Conservation (phyloP, 371 early-diverging fungal genomes). For the Paraphysoderma sedebokerense region DNA sequence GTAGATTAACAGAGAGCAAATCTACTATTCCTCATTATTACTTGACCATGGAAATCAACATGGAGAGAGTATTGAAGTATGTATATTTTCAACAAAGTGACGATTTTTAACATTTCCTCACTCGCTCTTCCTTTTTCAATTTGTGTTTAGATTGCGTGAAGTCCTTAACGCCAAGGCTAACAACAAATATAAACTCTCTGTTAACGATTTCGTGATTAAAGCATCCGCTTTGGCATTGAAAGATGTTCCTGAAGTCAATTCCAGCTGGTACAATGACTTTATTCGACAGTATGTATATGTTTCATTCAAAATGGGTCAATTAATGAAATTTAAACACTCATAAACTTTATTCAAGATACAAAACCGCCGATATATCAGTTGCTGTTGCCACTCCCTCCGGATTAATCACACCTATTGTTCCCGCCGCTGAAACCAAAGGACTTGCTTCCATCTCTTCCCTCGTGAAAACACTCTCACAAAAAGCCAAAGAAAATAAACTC, state of each 20-base stretch:
- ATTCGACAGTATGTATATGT: conserved; percentile 58
- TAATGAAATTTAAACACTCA: neutral
- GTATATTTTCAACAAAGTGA: conserved; percentile 1
- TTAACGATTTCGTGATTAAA: conserved; percentile 97
- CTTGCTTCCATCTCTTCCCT: conserved; percentile 64
- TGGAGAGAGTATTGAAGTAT: conserved; percentile 61
- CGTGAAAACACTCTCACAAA: conserved; percentile 69
- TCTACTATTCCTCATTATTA: conserved; percentile 90
- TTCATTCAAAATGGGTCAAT: neutral
- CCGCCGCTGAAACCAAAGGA: conserved; percentile 67
- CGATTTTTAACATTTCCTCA: neutral
- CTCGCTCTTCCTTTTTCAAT: conserved; percentile 1
- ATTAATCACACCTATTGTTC: conserved; percentile 91
- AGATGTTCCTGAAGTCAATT: conserved; percentile 91
- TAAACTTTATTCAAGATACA: conserved; percentile 32
- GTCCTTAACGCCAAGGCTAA: conserved; percentile 66
- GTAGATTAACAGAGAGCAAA: conserved; percentile 72
- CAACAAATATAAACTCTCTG: conserved; percentile 86
- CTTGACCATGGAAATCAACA: conserved; percentile 69
- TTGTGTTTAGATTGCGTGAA: conserved; percentile 66
- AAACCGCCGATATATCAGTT: conserved; percentile 81
- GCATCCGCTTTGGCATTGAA: conserved; percentile 78
- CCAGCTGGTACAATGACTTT: conserved; percentile 83
- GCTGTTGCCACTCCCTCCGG: conserved; percentile 91
- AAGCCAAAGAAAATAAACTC: conserved; percentile 78